Conservation (phyloP, 2,329 filamentous ascomycete genomes). For the Trichophyton benhamiae region DNA sequence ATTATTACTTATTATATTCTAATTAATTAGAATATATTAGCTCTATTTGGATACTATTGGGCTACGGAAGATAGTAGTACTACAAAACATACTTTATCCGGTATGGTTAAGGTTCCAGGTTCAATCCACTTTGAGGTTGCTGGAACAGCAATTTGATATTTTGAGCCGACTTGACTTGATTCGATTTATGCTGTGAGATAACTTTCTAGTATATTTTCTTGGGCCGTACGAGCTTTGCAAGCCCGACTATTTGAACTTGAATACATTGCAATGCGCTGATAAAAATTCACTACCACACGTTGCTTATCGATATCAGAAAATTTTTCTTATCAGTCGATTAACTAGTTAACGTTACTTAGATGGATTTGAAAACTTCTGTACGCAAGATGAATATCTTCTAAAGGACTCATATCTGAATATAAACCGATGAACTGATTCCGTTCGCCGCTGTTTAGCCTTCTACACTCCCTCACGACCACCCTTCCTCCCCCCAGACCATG, state of each 20-base stretch:
- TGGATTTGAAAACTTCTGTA: neutral
- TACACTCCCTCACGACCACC: neutral
- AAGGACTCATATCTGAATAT: neutral
- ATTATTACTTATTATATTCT: no score
- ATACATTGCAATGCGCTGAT: neutral
- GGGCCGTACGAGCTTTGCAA: neutral
- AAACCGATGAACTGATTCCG: neutral
- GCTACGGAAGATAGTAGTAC: no score
- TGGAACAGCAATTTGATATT: neutral
- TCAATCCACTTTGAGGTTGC: neutral
- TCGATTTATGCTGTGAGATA: neutral
- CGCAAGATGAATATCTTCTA: neutral
- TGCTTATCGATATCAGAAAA: neutral
- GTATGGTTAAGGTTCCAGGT: no score
- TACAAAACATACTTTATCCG: no score
- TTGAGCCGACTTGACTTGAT: no score
- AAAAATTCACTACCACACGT: neutral
- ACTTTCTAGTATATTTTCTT: neutral
- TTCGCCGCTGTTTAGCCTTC: neutral
- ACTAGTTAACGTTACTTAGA: neutral
- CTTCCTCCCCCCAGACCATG: constrained; percentile 29
- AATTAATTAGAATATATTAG: no score
- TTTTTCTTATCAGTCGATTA: neutral
- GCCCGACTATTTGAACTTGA: neutral
- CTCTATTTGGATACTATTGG: no score